Evolutionary conservation across 495 filamentous ascomycete species (phyloP).

Genomic region (Tuber umbilicatum): DNA sequence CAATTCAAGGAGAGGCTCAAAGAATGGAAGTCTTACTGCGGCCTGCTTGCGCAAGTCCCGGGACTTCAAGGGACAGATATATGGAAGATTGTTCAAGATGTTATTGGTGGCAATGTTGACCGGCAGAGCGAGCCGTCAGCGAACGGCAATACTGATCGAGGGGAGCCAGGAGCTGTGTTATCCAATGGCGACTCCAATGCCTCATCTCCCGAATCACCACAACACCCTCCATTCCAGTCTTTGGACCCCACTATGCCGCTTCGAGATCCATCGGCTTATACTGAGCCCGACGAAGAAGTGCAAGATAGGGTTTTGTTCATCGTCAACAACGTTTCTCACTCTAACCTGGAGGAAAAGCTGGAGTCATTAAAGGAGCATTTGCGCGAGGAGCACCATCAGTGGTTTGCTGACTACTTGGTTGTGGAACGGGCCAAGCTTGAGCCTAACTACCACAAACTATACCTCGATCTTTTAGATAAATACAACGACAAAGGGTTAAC

Average conservation of each 20-base stretch:
- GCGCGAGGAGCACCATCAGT: conserved; percentile 75
- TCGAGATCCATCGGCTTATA: conserved; percentile 52
- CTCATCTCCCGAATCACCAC: conserved; percentile 21
- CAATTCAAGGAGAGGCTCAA: conserved; percentile 73
- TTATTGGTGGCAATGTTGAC: conserved; percentile 51
- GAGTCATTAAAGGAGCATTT: conserved; percentile 69
- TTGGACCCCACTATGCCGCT: conserved; percentile 65
- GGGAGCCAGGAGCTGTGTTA: conserved; percentile 17
- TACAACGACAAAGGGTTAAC: conserved; percentile 72
- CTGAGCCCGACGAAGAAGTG: conserved; percentile 73
- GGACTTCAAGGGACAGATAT: conserved; percentile 77
- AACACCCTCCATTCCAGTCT: conserved; percentile 59
- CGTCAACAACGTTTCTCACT: conserved; percentile 88
- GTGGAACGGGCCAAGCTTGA: conserved; percentile 94
- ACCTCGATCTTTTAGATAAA: conserved; percentile 78
- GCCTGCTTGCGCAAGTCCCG: conserved; percentile 69
- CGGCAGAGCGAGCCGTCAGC: conserved; percentile 47
- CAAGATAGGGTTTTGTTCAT: conserved; percentile 94
- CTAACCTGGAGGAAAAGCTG: conserved; percentile 76
- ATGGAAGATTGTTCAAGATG: conserved; percentile 72
- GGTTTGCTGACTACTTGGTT: conserved; percentile 94
- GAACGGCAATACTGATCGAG: conserved; percentile 44
- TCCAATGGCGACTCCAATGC: conserved; percentile 32
- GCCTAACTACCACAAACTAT: conserved; percentile 88
- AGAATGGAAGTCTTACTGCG: conserved; percentile 89